These are phyloP conservation scores for Aspergillus baeticus DNA, from an alignment of 495 filamentous ascomycete species.

Conservation along the genomic window DNA sequence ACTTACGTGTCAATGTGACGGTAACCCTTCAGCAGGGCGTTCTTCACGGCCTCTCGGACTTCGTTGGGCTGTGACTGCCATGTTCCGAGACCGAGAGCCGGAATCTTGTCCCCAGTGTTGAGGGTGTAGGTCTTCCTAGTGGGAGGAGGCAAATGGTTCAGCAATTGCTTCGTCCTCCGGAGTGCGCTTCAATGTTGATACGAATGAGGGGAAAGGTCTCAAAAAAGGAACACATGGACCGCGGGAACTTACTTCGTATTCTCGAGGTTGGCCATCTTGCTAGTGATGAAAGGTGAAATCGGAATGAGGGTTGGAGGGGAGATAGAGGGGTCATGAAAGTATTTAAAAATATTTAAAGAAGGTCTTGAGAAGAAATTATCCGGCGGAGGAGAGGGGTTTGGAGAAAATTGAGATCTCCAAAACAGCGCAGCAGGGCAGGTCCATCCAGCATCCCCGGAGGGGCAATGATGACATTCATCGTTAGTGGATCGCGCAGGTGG, in stretches of 20 bases:
- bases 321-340: neutral
- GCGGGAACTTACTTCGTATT: conserved; percentile 39
- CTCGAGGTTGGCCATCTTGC: conserved; percentile 41
- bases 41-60: conserved; percentile 70
- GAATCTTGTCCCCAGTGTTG: conserved; percentile 78
- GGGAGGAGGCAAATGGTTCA: neutral
- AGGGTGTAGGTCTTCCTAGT: conserved; percentile 65
- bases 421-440: conserved; percentile 33
- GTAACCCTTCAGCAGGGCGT: conserved; percentile 72
- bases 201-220: neutral
- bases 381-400: conserved; percentile 1
- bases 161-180: neutral
- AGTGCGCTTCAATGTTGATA: neutral
- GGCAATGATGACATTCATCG: conserved; percentile 13
- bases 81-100: conserved; percentile 78
- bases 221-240: neutral
- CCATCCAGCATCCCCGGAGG: conserved; percentile 30
- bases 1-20: conserved; percentile 65
- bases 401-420: neutral
- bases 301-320: neutral
- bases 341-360: neutral
- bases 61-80: conserved; percentile 70
- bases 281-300: neutral
- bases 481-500: neutral
- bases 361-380: neutral